Evolutionary conservation across 2,329 filamentous ascomycete species (phyloP).

Genomic region (Hortaea werneckii): DNA sequence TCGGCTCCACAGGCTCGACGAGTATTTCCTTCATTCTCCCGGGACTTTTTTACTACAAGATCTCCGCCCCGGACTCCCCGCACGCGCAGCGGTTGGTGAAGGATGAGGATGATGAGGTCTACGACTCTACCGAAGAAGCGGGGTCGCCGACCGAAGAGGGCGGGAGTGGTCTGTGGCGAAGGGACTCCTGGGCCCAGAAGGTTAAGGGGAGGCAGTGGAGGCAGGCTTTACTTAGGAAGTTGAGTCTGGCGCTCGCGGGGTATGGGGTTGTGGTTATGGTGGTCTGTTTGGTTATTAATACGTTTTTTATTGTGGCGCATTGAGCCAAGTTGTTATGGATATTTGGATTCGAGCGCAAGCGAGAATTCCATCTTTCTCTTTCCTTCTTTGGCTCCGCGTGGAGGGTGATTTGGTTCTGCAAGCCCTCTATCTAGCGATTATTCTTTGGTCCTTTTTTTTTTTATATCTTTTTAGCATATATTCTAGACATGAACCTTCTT

Average conservation of each 20-base stretch:
- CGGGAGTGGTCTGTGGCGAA: neutral
- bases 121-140: slow-evolving; percentile 40
- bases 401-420: no score
- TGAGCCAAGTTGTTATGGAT: no score
- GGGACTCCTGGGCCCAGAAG: no score
- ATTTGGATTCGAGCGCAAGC: no score
- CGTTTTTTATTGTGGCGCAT: no score
- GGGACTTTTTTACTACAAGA: slow-evolving; percentile 97
- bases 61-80: slow-evolving; percentile 76
- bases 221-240: slow-evolving; percentile 47
- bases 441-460: no score
- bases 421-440: no score
- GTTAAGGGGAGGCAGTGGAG: no score
- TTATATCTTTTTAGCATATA: no score
- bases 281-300: slow-evolving; percentile 75
- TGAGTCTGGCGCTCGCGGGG: slow-evolving; percentile 64
- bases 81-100: slow-evolving; percentile 82
- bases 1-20: slow-evolving; percentile 87
- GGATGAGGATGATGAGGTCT: slow-evolving; percentile 75
- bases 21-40: slow-evolving; percentile 96
- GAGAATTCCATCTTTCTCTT: no score
- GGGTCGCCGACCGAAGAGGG: slow-evolving; percentile 25
- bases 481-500: no score
- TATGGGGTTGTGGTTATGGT: slow-evolving; percentile 87
- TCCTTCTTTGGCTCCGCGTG: no score